Percentiles rank a stretch among this genome's conserved stretches.
Evolutionary conservation across 1,284 basidiomycete genomes (phyloP).

Genomic region (Ganoderma lucidum): DNA sequence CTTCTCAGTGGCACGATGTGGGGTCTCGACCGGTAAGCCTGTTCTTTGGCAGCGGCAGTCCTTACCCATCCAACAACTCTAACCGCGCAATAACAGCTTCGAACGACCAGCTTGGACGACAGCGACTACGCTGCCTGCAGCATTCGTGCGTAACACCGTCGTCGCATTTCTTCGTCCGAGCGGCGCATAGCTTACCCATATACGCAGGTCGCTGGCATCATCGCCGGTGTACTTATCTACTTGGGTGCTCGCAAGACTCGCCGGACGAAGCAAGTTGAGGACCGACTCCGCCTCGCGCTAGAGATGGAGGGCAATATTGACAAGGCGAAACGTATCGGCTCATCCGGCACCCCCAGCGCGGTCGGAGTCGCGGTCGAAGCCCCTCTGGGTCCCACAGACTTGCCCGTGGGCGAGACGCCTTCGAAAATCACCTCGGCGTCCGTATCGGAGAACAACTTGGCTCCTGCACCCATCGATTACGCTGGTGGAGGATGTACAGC

Average conservation of each 20-base stretch:
- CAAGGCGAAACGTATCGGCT: neutral
- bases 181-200: neutral
- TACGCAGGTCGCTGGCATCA: slow-evolving; percentile 62
- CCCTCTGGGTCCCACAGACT: neutral
- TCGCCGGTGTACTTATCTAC: slow-evolving; percentile 83
- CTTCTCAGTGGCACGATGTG: slow-evolving; percentile 87
- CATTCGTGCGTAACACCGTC: slow-evolving; percentile 65
- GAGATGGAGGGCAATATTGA: slow-evolving; percentile 45
- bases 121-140: slow-evolving; percentile 76
- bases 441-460: slow-evolving; percentile 1
- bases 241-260: slow-evolving; percentile 81
- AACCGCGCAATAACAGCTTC: slow-evolving; percentile 48
- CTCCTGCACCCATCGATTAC: neutral
- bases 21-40: slow-evolving; percentile 68
- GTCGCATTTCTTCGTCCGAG: neutral
- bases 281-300: slow-evolving; percentile 75
- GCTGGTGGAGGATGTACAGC: neutral
- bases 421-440: neutral
- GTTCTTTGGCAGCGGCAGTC: neutral
- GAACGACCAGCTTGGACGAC: slow-evolving; percentile 73
- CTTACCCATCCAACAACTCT: too few species aligned
- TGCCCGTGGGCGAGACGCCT: neutral
- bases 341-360: neutral
- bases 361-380: slow-evolving; percentile 1
- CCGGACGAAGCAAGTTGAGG: slow-evolving; percentile 76